A percentile compares a stretch with the other conserved stretches of the same genome.
These are phyloP conservation scores for Phytophthora palmivora DNA, from an alignment of 352 stramenopile species.

Conservation along the genomic window DNA sequence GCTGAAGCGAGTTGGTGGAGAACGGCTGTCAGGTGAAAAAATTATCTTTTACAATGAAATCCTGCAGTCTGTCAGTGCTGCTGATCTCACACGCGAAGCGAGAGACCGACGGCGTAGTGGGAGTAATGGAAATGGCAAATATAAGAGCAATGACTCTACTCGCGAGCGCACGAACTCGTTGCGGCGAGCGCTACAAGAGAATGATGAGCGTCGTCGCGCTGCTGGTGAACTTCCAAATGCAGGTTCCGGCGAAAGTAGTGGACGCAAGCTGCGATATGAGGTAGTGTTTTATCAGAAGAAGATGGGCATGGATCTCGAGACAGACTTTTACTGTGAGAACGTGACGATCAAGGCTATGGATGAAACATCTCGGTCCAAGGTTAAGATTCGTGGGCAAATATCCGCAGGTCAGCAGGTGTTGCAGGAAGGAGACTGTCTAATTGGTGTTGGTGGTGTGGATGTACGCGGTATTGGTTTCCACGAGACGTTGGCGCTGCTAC, in stretches of 20 bases:
- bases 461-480: slow-evolving; percentile 88
- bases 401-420: slow-evolving; percentile 63
- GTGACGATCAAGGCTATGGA: slow-evolving; percentile 87
- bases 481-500: slow-evolving; percentile 81
- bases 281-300: slow-evolving; percentile 86
- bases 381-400: slow-evolving; percentile 68
- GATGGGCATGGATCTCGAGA: slow-evolving; percentile 87
- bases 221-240: slow-evolving; percentile 35
- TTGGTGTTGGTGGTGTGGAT: slow-evolving; percentile 81
- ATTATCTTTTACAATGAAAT: slow-evolving; percentile 92
- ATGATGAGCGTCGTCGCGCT: slow-evolving; percentile 58
- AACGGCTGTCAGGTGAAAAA: slow-evolving; percentile 78
- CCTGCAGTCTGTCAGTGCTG: slow-evolving; percentile 73
- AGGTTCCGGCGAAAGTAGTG: slow-evolving; percentile 29
- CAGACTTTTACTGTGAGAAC: slow-evolving; percentile 91
- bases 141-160: slow-evolving; percentile 60
- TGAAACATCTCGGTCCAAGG: slow-evolving; percentile 50
- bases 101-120: slow-evolving; percentile 54
- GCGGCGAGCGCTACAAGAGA: slow-evolving; percentile 71
- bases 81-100: slow-evolving; percentile 81
- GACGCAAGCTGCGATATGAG: slow-evolving; percentile 79
- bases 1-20: slow-evolving; percentile 74
- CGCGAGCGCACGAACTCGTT: slow-evolving; percentile 75
- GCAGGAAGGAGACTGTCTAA: slow-evolving; percentile 80
- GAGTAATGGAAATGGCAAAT: slow-evolving; percentile 40